These are phyloP conservation scores for Stenogyne calaminthoides DNA, from an alignment of 305 asterid species.

Conservation along the genomic window DNA sequence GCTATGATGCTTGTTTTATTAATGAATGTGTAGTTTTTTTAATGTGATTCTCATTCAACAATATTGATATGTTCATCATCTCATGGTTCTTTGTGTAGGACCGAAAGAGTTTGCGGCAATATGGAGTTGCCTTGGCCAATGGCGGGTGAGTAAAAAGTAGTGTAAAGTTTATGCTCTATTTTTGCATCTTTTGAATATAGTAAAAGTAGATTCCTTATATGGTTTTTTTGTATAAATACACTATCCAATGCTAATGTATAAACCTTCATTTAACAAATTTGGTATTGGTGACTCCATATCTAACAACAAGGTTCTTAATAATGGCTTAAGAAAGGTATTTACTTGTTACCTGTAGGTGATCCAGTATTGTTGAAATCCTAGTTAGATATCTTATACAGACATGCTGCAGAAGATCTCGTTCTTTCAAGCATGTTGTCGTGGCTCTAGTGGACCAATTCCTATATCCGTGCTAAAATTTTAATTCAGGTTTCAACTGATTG, in stretches of 20 bases:
- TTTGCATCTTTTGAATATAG: neutral
- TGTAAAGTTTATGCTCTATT: constrained; percentile 10
- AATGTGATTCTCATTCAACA: constrained; percentile 6
- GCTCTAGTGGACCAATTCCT: neutral
- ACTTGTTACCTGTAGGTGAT: neutral
- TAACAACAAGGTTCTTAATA: constrained; percentile 2
- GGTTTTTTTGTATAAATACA: neutral
- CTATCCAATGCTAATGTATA: neutral
- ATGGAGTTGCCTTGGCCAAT: constrained; percentile 84
- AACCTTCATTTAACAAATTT: neutral
- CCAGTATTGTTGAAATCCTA: neutral
- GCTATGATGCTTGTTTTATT: neutral
- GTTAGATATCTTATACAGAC: constrained; percentile 12
- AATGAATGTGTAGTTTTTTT: neutral
- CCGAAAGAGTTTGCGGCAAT: constrained; percentile 75
- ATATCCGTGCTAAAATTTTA: neutral
- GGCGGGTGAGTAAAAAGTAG: constrained; percentile 61
- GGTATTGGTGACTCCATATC: neutral
- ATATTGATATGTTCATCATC: constrained; percentile 14
- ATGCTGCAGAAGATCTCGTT: neutral
- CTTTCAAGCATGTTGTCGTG: neutral
- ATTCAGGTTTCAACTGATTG: neutral
- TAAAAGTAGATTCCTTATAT: constrained; percentile 10
- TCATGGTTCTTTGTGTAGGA: constrained; percentile 40
- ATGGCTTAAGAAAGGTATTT: neutral